Evolutionary conservation across 352 stramenopile genomes (phyloP).

Genomic region (Pythium rhizo-oryzae): DNA sequence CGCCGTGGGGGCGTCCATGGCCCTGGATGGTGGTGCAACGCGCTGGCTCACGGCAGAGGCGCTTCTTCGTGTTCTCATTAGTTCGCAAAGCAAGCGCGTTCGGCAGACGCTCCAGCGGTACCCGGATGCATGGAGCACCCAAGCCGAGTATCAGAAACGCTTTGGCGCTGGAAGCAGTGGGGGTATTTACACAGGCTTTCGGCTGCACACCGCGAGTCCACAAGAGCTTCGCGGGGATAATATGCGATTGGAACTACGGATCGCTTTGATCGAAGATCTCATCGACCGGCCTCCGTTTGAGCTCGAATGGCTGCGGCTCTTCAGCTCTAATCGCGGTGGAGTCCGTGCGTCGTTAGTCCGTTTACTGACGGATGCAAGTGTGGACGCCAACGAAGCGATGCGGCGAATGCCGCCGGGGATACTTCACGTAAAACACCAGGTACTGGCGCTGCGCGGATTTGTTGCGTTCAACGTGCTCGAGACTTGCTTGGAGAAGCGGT

Average conservation of each 20-base stretch:
- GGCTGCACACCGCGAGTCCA: slow-evolving; percentile 32
- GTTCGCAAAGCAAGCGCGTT: slow-evolving; percentile 22
- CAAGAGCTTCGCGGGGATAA: slow-evolving; percentile 9
- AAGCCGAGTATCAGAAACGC: slow-evolving; percentile 39
- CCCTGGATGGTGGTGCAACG: slow-evolving; percentile 48
- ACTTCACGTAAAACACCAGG: slow-evolving; percentile 30
- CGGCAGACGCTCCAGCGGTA: slow-evolving; percentile 39
- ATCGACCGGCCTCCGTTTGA: slow-evolving; percentile 65
- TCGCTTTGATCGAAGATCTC: slow-evolving; percentile 59
- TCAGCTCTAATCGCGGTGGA: slow-evolving; percentile 16
- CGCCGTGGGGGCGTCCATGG: slow-evolving; percentile 54
- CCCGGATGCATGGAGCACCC: slow-evolving; percentile 38
- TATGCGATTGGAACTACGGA: slow-evolving; percentile 33
- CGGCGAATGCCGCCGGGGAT: slow-evolving; percentile 22
- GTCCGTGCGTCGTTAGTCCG: slow-evolving; percentile 32
- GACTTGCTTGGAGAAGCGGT: slow-evolving; percentile 85
- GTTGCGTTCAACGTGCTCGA: slow-evolving; percentile 78
- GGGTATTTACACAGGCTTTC: slow-evolving; percentile 43
- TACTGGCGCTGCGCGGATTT: slow-evolving; percentile 76
- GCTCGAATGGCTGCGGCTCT: slow-evolving; percentile 60
- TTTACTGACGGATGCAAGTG: slow-evolving; percentile 39
- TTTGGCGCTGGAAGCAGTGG: slow-evolving; percentile 27
- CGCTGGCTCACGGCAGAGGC: slow-evolving; percentile 65
- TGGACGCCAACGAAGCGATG: slow-evolving; percentile 30
- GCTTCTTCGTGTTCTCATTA: slow-evolving; percentile 36